Conservation (phyloP, 768 basidiomycete genomes). For the Auriscalpium microsporum region DNA sequence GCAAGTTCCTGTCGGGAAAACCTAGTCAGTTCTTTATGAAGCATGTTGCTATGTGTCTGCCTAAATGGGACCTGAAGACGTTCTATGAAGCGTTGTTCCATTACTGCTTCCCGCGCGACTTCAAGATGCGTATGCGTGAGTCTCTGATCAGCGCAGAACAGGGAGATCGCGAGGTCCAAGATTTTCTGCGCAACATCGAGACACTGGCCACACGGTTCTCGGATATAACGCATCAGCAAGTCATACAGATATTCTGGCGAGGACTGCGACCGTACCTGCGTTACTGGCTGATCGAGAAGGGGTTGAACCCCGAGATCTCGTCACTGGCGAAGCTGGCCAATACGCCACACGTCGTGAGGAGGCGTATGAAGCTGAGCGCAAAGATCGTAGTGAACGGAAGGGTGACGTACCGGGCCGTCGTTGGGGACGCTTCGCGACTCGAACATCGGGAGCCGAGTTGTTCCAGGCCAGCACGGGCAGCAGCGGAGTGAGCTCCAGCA, state of each 20-base stretch:
- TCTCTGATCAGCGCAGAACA: slow-evolving; percentile 1
- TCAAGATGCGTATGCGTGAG: slow-evolving; percentile 2
- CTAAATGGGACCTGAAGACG: slow-evolving; percentile 8
- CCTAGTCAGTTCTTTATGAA: slow-evolving; percentile 21
- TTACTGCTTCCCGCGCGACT: slow-evolving; percentile 18
- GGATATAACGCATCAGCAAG: slow-evolving; percentile 8
- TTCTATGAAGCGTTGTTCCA: slow-evolving; percentile 16
- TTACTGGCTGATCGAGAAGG: slow-evolving; percentile 15
- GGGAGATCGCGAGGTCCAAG: slow-evolving; percentile 4
- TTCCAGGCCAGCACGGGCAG: not conserved
- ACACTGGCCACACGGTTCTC: slow-evolving; percentile 14
- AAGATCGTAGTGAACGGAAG: not conserved
- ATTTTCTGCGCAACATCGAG: slow-evolving; percentile 16
- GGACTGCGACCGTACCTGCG: slow-evolving; percentile 11
- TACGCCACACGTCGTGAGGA: not conserved
- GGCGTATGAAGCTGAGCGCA: not conserved
- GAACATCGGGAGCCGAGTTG: not conserved
- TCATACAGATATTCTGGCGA: slow-evolving; percentile 9
- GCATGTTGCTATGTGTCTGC: slow-evolving; percentile 8
- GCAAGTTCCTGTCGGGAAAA: slow-evolving; percentile 14
- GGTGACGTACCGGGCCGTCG: not conserved
- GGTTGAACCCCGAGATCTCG: not conserved
- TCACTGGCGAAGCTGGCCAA: not conserved
- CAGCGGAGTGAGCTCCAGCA: not conserved
- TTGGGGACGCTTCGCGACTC: not conserved